phyloP scores from a whole-genome alignment of 164 flowering plant genomes.

The Malania oleifera region DNA sequence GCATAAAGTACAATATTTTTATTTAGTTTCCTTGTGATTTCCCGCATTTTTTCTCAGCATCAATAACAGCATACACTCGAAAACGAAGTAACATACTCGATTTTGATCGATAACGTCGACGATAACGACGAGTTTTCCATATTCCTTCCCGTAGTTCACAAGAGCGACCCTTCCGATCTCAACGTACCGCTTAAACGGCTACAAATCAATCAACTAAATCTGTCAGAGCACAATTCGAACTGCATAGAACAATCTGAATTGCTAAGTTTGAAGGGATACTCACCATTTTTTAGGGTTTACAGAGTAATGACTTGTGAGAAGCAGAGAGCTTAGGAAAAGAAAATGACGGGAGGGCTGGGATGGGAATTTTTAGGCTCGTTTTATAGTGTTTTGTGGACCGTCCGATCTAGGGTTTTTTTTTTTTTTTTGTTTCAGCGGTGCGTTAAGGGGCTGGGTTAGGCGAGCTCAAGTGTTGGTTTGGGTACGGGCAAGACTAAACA shows the following conservation, averaged over 20 bases:
- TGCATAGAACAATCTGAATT: background rate
- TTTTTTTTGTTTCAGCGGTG: too few relatives aligned
- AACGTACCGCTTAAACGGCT: conserved; percentile 76
- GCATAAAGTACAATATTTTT: too few relatives aligned
- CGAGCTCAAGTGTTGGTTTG: too few relatives aligned
- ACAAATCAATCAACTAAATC: conserved; percentile 10
- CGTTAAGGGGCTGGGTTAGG: background rate
- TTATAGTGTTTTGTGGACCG: conserved; percentile 8
- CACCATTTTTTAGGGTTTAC: conserved; percentile 20
- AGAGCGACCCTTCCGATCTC: conserved; percentile 79
- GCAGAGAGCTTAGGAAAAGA: too few relatives aligned
- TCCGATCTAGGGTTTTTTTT: conserved; percentile 11
- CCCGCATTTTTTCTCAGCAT: too few relatives aligned
- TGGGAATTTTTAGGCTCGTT: background rate
- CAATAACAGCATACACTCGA: too few relatives aligned
- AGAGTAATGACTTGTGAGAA: conserved; percentile 2
- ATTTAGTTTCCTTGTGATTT: too few relatives aligned
- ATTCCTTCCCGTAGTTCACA: conserved; percentile 65
- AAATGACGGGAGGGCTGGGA: background rate
- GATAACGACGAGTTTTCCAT: conserved; percentile 69
- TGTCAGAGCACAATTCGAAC: conserved; percentile 4
- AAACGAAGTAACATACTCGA: conserved; percentile 31
- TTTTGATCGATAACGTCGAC: conserved; percentile 83
- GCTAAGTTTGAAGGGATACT: background rate
- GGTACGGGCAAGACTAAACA: too few relatives aligned